A percentile compares a stretch with the other conserved stretches of the same genome.
Evolutionary conservation across 2,329 filamentous ascomycete genomes (phyloP).

Genomic region (Calonectria hawksworthii): DNA sequence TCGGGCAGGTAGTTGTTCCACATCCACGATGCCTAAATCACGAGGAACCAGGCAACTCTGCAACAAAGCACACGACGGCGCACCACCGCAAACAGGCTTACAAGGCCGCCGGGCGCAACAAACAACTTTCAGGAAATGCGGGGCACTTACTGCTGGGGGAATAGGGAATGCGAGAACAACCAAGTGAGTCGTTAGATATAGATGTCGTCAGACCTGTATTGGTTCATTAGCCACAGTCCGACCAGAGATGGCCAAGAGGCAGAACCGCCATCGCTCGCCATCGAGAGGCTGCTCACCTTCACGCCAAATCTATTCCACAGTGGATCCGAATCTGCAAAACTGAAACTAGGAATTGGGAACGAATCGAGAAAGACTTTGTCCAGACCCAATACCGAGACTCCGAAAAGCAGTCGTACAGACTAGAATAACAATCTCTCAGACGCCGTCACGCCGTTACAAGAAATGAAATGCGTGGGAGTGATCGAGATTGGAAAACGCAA

Average conservation of each 20-base stretch:
- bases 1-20: slow-evolving; percentile 24
- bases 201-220: slow-evolving; percentile 41
- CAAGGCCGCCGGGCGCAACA: neutral
- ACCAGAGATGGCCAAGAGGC: neutral
- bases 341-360: slow-evolving; percentile 48
- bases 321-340: slow-evolving; percentile 46
- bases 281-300: slow-evolving; percentile 36
- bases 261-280: neutral
- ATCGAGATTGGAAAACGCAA: slow-evolving; percentile 44
- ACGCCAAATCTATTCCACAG: slow-evolving; percentile 46
- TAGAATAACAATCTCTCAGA: slow-evolving; percentile 54
- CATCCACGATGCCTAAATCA: slow-evolving; percentile 8
- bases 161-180: slow-evolving; percentile 42
- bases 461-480: slow-evolving; percentile 50
- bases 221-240: slow-evolving; percentile 25
- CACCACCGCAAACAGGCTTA: neutral
- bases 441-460: slow-evolving; percentile 57
- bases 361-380: slow-evolving; percentile 53
- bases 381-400: slow-evolving; percentile 55
- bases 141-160: slow-evolving; percentile 40
- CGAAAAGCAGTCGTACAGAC: slow-evolving; percentile 55
- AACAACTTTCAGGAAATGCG: neutral
- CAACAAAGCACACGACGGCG: neutral
- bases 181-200: slow-evolving; percentile 44
- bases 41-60: slow-evolving; percentile 13